Base-by-base conservation (phyloP, 169 alveolate species). In the Eimeria maxima region DNA sequence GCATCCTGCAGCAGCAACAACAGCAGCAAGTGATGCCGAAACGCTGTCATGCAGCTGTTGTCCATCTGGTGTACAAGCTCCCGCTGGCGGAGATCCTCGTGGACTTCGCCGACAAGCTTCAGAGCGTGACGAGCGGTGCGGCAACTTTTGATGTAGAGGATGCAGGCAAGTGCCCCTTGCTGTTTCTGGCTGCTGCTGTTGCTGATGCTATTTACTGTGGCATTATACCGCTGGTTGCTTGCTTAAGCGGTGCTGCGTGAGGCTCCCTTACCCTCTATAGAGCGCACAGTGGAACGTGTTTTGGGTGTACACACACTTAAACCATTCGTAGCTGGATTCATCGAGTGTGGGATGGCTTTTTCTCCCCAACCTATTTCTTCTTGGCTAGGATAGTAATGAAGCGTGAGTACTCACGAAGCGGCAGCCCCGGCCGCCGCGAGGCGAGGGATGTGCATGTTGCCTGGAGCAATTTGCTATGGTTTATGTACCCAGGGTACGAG, bases 21-120 rank as follows among this genome's bases (percentile, higher is more conserved):
- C 71, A 42, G 29, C 76, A 27, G 20, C 76, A 27, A 38, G 14
- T 14, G 53, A 24, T 14, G 90, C 76, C 10, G 50, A 83, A 74
- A 76, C 69, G 27, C 67, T 60, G 16, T 22, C 20, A 57, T 8
- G 38, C 38, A 69, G 45, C 81, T 42, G 57, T 86, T 53, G 95
- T 97, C 16, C 97, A 97, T 67, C 73, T 98, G 50, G 96, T 96
- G 87, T 99, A 97, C 96, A 97, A 95, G 18, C 97, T 98, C 89
- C 99, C 99, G 20, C 96, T 99, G 45, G 90, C 98, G 20, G 99
- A 99, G 95, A 97, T 99, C 76, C 97, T 99, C 27, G 97, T 98
- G 63, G 99, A 98, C 95, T 99, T 99, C 95, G 98, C 98, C 89
- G 99, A 98, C 97, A 96, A 96, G 95, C 97, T 99, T 22, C 99